Evolutionary conservation across 2,329 filamentous ascomycete species (phyloP), one percentile per base, ranked within the genome.

Genomic region (Pseudovirgaria hyperparasitica): DNA sequence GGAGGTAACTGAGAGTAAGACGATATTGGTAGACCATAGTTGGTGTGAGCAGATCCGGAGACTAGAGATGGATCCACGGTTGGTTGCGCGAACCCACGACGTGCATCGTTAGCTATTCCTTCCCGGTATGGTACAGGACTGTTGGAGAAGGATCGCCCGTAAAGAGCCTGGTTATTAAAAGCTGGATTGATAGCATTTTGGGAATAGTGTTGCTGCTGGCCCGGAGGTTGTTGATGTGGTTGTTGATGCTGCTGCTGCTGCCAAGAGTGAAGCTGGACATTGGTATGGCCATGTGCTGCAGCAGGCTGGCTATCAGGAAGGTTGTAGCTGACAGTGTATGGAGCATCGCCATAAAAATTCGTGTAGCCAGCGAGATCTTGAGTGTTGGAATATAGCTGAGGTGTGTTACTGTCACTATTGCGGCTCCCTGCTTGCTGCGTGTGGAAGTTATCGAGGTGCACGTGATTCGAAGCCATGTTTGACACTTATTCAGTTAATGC

Each of bases 151-250:
- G 32, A 31, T 10, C 34, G 36, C 18, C 28, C 32, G 31, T 44
- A 44, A 27, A 33, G 28, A 20, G 40, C 26, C 10, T 36, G 25
- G 19, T 50, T 40, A 8, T 50, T 42, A 39, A 43, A 51, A 7
- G 38, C 41, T 27, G 47, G 43, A 18, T 46, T 42, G 21, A 33
- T 41, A 47, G 36, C 19, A 9, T 28, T 20, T 22, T 31, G 28
- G 13, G 22, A n/a, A 14, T 28, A 19, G 10, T 16, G 28, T 16
- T 30, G 28, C 20, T 30, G 28, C 14, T 31, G 32, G 16, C 25
- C 35, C 24, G 14, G 40, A 35, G 16, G 45, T 43, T 8, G 37
- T 29, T 7, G 34, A 22, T 6, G 38, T 21, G 15, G 31, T 23
- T 28, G 20, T 26, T 12, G 16, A 8, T 9, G n/a, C 19, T 20